Percentiles rank a stretch among this genome's conserved stretches.
Conservation (phyloP, 169 alveolate species). For the Plasmodium blacklocki region DNA sequence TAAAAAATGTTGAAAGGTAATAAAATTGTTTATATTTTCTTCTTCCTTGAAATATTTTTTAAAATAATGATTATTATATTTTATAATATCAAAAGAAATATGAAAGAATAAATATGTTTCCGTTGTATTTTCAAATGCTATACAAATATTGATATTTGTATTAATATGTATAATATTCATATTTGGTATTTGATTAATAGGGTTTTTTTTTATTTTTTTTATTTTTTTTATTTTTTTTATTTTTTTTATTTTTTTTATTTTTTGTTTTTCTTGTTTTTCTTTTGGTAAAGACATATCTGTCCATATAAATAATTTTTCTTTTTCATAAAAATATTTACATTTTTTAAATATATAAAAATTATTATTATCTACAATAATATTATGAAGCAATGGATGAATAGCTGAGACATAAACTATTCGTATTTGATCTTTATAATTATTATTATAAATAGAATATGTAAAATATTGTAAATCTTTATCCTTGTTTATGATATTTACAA, state of each 20-base stretch:
- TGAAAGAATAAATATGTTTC: constrained; percentile 62
- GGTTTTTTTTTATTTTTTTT: background rate
- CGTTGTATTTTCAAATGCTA: constrained; percentile 51
- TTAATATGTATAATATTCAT: constrained; percentile 72
- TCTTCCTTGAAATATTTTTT: constrained; percentile 39
- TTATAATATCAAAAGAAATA: constrained; percentile 46
- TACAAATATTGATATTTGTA: constrained; percentile 51
- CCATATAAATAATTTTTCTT: constrained; percentile 61
- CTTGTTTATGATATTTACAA: constrained; percentile 28
- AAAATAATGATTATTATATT: constrained; percentile 27
- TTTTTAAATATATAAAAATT: constrained; percentile 29
- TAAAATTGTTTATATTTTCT: constrained; percentile 44
- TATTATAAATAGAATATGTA: constrained; percentile 51
- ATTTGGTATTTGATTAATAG: constrained; percentile 40
- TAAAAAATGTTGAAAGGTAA: constrained; percentile 60
- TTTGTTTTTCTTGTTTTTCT: constrained; percentile 9
- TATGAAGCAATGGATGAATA: constrained; percentile 36
- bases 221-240: background rate
- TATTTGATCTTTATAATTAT: constrained; percentile 35
- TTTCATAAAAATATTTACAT: constrained; percentile 68
- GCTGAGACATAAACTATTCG: constrained; percentile 51
- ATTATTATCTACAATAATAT: background rate
- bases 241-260: background rate
- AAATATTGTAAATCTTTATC: constrained; percentile 23
- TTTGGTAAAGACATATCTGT: constrained; percentile 25